Percentiles rank a stretch among this genome's conserved stretches.
These are phyloP conservation scores for Eucalyptus tenuipes DNA, from an alignment of 345 rosid genomes.

Conservation along the genomic window DNA sequence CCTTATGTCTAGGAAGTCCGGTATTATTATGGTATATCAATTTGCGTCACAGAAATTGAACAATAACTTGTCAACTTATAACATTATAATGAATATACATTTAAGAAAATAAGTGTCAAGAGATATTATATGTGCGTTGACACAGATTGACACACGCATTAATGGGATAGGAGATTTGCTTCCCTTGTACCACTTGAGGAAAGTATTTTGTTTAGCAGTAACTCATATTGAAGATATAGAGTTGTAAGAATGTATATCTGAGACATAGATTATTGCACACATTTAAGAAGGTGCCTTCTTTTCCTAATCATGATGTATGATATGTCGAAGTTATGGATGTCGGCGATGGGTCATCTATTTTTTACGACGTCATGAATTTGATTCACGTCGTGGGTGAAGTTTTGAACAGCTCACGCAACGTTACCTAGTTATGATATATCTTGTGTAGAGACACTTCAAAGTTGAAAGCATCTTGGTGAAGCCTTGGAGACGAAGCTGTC, in stretches of 20 bases:
- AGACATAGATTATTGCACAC: neutral
- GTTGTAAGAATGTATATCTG: neutral
- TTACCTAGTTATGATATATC: neutral
- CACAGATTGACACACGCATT: neutral
- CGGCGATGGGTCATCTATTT: neutral
- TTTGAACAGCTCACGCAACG: accelerated
- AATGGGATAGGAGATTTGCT: neutral
- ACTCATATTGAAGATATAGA: neutral
- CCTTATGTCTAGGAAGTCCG: neutral
- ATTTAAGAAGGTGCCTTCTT: neutral
- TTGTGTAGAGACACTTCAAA: neutral
- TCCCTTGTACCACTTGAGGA: neutral
- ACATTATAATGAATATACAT: neutral
- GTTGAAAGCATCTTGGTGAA: neutral
- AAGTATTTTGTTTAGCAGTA: neutral
- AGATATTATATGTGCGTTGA: neutral
- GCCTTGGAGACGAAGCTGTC: accelerated
- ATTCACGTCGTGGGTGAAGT: neutral
- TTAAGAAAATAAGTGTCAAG: neutral
- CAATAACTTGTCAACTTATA: neutral
- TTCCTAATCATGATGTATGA: neutral
- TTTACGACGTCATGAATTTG: neutral
- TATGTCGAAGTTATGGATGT: neutral
- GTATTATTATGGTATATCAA: neutral
- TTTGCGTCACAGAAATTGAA: neutral